These are phyloP conservation scores for Neocallimastix lanati DNA, from an alignment of 192 early-diverging fungal genomes.

Conservation along the genomic window DNA sequence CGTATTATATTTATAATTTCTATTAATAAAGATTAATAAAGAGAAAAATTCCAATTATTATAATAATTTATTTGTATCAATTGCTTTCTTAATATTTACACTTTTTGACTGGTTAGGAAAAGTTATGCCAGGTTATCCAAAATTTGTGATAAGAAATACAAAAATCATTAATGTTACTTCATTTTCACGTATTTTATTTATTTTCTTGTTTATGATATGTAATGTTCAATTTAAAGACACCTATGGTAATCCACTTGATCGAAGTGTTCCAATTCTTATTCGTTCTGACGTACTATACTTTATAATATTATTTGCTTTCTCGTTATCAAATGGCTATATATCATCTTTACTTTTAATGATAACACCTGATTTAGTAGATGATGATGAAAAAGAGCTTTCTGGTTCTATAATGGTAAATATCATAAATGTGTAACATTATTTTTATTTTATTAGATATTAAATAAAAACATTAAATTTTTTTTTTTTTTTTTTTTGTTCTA, in stretches of 20 bases:
- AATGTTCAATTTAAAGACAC: constrained; percentile 15
- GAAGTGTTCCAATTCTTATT: background rate
- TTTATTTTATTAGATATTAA: too few relatives aligned
- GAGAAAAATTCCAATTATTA: constrained; percentile 9
- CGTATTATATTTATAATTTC: too few relatives aligned
- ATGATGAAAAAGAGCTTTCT: background rate
- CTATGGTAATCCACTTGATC: background rate
- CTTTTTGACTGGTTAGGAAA: constrained; percentile 55
- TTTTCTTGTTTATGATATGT: constrained; percentile 51
- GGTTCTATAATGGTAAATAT: background rate
- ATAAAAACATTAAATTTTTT: background rate
- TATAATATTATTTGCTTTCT: background rate
- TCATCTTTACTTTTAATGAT: background rate
- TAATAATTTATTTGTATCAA: constrained; percentile 40
- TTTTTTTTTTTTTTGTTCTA: background rate
- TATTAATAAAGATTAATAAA: constrained; percentile 3
- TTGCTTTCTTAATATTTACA: constrained; percentile 57
- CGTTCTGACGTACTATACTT: background rate
- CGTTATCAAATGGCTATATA: background rate
- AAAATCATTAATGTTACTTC: constrained; percentile 19
- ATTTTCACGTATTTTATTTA: constrained; percentile 26
- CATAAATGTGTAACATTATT: too few relatives aligned
- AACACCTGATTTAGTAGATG: background rate
- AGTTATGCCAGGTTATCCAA: constrained; percentile 21
- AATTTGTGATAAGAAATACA: constrained; percentile 15